Conservation (phyloP, 2,329 filamentous ascomycete genomes). For the Aspergillus fumigatiaffinis region DNA sequence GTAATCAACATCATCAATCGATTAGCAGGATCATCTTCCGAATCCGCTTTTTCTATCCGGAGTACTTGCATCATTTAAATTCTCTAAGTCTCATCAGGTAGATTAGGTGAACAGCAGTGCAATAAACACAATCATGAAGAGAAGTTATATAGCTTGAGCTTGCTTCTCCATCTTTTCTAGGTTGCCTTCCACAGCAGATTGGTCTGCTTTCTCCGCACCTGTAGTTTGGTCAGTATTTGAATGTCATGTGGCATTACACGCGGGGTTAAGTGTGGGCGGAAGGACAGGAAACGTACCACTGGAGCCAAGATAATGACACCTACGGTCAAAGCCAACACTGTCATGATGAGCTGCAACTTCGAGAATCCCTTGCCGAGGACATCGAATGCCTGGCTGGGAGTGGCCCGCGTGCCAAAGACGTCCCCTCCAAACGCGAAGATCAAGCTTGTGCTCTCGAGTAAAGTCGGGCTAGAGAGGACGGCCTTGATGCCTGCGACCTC, state of each 20-base stretch:
- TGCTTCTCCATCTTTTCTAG: not conserved
- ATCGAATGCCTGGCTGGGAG: slow-evolving; percentile 89
- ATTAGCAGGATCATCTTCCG: not conserved
- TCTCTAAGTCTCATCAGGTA: not conserved
- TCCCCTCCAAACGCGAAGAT: slow-evolving; percentile 83
- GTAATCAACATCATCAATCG: not conserved
- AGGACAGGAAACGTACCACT: slow-evolving; percentile 61
- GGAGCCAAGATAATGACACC: slow-evolving; percentile 78
- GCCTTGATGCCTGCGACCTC: slow-evolving; percentile 72
- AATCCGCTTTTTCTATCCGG: not conserved
- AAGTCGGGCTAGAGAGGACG: slow-evolving; percentile 70
- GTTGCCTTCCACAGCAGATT: slow-evolving; percentile 31
- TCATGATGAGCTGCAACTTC: slow-evolving; percentile 77
- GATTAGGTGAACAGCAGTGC: not conserved
- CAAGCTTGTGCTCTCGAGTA: slow-evolving; percentile 87
- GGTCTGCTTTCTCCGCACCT: slow-evolving; percentile 51
- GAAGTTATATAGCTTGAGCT: not conserved
- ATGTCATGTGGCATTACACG: not conserved
- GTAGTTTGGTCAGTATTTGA: not conserved
- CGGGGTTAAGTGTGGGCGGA: not conserved
- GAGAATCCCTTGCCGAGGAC: slow-evolving; percentile 91
- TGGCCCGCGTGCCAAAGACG: slow-evolving; percentile 78
- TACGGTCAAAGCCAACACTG: slow-evolving; percentile 72
- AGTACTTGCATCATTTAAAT: not conserved
- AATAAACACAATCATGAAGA: slow-evolving; percentile 6